Base-by-base conservation (phyloP, 805 yeast genomes). In the Candida koratica region DNA sequence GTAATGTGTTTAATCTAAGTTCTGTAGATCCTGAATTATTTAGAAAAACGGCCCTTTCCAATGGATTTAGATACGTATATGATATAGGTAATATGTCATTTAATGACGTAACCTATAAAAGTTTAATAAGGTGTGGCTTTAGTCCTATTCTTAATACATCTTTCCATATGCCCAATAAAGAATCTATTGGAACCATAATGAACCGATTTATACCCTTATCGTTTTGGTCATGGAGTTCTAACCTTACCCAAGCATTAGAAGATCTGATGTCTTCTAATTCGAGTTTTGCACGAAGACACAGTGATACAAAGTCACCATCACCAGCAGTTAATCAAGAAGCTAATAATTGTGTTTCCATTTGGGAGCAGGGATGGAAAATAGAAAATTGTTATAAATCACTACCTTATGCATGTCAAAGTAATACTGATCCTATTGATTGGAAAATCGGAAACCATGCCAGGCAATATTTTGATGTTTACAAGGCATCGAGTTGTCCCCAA, bases 211-310 rank as follows among this genome's bases (percentile, higher is more conserved):
- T 58, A 1, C 67, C 67, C 1, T 28, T 40, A 7, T 48, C 61
- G 11, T 56, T 73, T 24, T 88, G 96, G 96, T 73, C 90, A 2
- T 88, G 96, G 96, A 73, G 69, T 17, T 28, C 35, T 8, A 40
- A 38, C 17, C 18, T 23, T 3, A 22, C 35, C 5, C 29, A 24
- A 24, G 35, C 28, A 11, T 18, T 29, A 31, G 27, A 31, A 10
- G 6, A 8, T 13, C 5, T 8, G 26, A 15, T 11, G 10, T 19
- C 6, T 13, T 6, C 10, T n/a, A 19, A 12, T 7, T 9, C 25
- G 11, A 29, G 20, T 25, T 4, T 8, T 8, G 13, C 28, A 25
- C 5, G 10, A 5, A 12, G 6, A 10, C 11, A 34, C 28, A 23
- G 19, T 14, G 25, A 24, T 11, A 18, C 32, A 9, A 10, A 20